Evolutionary conservation across 306 rosid species (phyloP), one percentile per base, ranked within the genome.

Genomic region (Lupinus albus): DNA sequence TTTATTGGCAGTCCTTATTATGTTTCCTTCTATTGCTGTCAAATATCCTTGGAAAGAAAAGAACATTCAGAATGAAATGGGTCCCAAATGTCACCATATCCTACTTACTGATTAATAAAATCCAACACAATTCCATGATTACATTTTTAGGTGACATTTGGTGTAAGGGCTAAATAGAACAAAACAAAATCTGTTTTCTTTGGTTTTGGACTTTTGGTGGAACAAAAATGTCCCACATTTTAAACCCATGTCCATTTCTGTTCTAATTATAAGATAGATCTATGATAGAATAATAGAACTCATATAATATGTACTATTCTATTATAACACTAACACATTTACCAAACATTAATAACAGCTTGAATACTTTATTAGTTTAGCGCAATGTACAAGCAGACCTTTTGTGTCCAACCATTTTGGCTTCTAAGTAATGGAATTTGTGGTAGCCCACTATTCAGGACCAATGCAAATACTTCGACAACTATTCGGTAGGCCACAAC

Each of bases 331-430:
- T 25, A 25, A 25, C 28, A 25, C 28, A 25, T 25, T 4, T 25
- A 2, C 28, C 28, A 32, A 32, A 32, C 61, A 58, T 70, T 5
- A 12, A 50, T 6, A 32, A 25, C 50, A 6, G 20, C 70, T 51
- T 10, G 28, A 44, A 21, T 41, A 45, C 55, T 63, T 41, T 15
- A 14, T 41, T 21, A 15, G 8, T 63, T 42, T 6, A 8, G 11
- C 28, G 3, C 28, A 2, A 20, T 41, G 18, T 33, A 45, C 49
- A 64, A 41, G 14, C 45, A 18, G 28, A 21, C 36, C 28, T 42
- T 68, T 47, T 56, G 50, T 28, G 18, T 49, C 76, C 70, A 15
- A 36, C 46, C 13, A 60, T 17, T 70, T 16, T 30, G 32, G 12
- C 33, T 49, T 33, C 56, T 17, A 17, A 46, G 47, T 47, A 47